phyloP scores from a whole-genome alignment of 768 basidiomycete genomes.

The Rhodotorula sphaerocarpa region DNA sequence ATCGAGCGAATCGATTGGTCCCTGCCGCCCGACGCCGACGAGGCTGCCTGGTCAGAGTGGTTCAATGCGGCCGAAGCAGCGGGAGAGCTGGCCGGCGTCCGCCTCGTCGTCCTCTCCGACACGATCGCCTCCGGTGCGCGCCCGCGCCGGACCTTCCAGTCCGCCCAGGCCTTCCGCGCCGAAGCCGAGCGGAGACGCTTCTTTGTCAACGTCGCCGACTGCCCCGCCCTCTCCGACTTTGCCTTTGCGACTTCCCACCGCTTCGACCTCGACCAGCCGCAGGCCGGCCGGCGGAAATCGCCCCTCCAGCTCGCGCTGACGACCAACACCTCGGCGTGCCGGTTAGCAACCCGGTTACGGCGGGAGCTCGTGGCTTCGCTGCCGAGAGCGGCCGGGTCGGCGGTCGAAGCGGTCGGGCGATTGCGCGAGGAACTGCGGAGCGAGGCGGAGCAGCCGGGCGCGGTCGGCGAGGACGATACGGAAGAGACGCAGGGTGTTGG shows the following conservation, averaged over 20 bases:
- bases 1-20: conserved; percentile 52
- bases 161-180: conserved; percentile 53
- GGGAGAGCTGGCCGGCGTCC: conserved; percentile 18
- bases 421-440: conserved; percentile 56
- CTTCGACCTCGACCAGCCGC: conserved; percentile 51
- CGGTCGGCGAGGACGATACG: conserved; percentile 14
- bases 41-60: conserved; percentile 17
- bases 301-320: conserved; percentile 62
- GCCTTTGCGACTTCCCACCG: conserved; percentile 79
- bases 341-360: conserved; percentile 67
- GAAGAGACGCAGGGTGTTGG: conserved; percentile 36
- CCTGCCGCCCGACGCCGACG: not conserved
- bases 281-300: conserved; percentile 41
- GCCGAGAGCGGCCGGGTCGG: conserved; percentile 62
- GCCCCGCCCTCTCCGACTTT: conserved; percentile 78
- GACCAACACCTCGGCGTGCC: conserved; percentile 84
- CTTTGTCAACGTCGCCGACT: conserved; percentile 78
- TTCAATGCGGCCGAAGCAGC: conserved; percentile 5
- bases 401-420: conserved; percentile 63
- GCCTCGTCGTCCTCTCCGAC: conserved; percentile 69
- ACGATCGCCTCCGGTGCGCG: conserved; percentile 47
- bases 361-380: conserved; percentile 72
- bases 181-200: conserved; percentile 56
- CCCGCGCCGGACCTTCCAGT: conserved; percentile 46
- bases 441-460: conserved; percentile 38